Percentiles rank a stretch among this genome's conserved stretches.
phyloP scores from a whole-genome alignment of 192 early-diverging fungal species.

The Coemansia sp. region DNA sequence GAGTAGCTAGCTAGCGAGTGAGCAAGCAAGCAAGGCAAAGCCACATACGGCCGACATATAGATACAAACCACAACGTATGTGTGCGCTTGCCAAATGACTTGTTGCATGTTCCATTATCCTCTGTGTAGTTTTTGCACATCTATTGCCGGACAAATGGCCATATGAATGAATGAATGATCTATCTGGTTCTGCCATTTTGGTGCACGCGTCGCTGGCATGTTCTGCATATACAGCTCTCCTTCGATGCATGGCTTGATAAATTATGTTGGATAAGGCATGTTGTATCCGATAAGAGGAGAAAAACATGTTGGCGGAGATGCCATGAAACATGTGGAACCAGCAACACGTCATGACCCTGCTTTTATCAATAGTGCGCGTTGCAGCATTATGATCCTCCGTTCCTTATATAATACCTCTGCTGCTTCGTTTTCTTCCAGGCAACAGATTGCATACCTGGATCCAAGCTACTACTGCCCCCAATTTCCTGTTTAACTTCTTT shows the following conservation, averaged over 20 bases:
- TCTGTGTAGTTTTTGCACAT: neutral
- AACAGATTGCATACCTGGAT: neutral
- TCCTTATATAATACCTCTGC: conserved; percentile 1
- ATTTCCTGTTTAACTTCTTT: neutral
- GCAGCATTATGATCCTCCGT: neutral
- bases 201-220: neutral
- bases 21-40: neutral
- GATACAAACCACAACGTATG: neutral
- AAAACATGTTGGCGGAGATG: neutral
- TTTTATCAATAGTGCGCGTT: neutral
- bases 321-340: neutral
- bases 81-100: conserved; percentile 2
- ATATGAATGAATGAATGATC: conserved; percentile 1
- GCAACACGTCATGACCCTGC: neutral
- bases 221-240: neutral
- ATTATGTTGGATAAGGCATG: neutral
- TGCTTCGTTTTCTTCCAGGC: neutral
- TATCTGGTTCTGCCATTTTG: neutral
- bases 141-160: neutral
- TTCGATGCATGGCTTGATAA: conserved; percentile 8
- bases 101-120: neutral
- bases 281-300: neutral
- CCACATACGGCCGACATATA: neutral
- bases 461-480: neutral
- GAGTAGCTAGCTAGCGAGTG: too few relatives aligned